Evolutionary conservation across 2,329 filamentous ascomycete genomes (phyloP).

Genomic region (Tolypocladium inflatum): DNA sequence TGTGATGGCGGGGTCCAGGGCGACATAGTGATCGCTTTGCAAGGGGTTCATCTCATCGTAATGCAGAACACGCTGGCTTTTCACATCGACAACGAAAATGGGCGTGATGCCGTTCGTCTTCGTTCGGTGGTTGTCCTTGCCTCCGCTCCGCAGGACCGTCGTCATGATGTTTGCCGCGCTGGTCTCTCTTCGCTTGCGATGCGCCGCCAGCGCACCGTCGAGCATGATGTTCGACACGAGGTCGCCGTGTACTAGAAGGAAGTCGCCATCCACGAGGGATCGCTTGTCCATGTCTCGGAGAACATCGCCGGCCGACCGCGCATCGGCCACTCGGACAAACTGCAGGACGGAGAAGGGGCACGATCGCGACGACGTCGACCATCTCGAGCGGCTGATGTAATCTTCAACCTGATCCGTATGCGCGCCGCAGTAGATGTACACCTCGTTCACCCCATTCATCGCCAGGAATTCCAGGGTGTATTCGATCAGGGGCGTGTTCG

Average conservation of each 20-base stretch:
- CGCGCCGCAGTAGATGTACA: constrained; percentile 84
- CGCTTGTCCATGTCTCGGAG: constrained; percentile 88
- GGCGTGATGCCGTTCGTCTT: constrained; percentile 68
- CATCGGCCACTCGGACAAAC: constrained; percentile 75
- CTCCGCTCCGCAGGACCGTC: constrained; percentile 75
- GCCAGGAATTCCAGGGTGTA: constrained; percentile 96
- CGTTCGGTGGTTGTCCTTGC: constrained; percentile 59
- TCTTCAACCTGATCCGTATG: constrained; percentile 81
- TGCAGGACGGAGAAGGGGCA: constrained; percentile 69
- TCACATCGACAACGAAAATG: constrained; percentile 77
- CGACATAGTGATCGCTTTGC: constrained; percentile 54
- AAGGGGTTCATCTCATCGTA: constrained; percentile 83
- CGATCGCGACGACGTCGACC: constrained; percentile 48
- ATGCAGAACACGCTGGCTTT: constrained; percentile 73
- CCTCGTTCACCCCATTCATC: constrained; percentile 88
- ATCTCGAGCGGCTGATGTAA: constrained; percentile 71
- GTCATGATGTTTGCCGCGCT: constrained; percentile 98
- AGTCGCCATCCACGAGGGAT: constrained; percentile 78
- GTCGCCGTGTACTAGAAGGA: constrained; percentile 86
- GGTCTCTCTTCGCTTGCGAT: constrained; percentile 68
- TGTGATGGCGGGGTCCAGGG: constrained; percentile 72
- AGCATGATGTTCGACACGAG: constrained; percentile 83
- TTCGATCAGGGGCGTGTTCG: constrained; percentile 90
- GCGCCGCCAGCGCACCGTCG: constrained; percentile 66
- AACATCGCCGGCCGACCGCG: constrained; percentile 82